These are phyloP conservation scores for Cutaneotrichosporon dermatis DNA, from an alignment of 1,284 basidiomycete genomes.

Conservation along the genomic window DNA sequence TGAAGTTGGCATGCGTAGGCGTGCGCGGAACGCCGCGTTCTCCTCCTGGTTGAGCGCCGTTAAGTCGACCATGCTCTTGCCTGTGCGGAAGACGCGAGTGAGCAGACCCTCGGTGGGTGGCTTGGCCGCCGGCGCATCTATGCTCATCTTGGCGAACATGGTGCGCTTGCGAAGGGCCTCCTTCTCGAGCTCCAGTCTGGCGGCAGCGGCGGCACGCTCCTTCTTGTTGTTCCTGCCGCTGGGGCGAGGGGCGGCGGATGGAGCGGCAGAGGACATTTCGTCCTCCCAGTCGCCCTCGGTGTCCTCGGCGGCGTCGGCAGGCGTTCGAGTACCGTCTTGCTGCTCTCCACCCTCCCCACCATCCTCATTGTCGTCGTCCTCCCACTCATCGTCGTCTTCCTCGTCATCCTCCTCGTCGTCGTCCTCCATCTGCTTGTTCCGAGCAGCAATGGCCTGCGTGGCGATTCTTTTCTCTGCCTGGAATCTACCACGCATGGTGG, in stretches of 20 bases:
- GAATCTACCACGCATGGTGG: conserved; percentile 42
- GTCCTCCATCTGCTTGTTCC: conserved; percentile 12
- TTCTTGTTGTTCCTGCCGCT: conserved; percentile 31
- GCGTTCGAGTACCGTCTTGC: too few species aligned
- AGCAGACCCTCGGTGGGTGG: conserved; percentile 28
- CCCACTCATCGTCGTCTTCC: conserved; percentile 8
- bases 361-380: conserved; percentile 32
- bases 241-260: conserved; percentile 21
- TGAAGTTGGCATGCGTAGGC: conserved; percentile 33
- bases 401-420: background rate
- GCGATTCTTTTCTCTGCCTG: conserved; percentile 39
- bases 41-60: conserved; percentile 8
- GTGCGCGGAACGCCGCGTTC: conserved; percentile 26
- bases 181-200: conserved; percentile 30
- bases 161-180: conserved; percentile 38
- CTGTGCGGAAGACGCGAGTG: conserved; percentile 35
- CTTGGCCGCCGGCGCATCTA: conserved; percentile 25
- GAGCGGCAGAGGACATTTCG: background rate
- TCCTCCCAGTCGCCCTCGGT: conserved; percentile 65
- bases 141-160: conserved; percentile 46
- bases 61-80: conserved; percentile 45
- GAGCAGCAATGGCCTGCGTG: conserved; percentile 28
- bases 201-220: conserved; percentile 34
- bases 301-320: conserved; percentile 60
- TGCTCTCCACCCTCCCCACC: conserved; percentile 79